phyloP scores from a whole-genome alignment of 2,329 filamentous ascomycete genomes.

The Lasiodiplodia gonubiensis region DNA sequence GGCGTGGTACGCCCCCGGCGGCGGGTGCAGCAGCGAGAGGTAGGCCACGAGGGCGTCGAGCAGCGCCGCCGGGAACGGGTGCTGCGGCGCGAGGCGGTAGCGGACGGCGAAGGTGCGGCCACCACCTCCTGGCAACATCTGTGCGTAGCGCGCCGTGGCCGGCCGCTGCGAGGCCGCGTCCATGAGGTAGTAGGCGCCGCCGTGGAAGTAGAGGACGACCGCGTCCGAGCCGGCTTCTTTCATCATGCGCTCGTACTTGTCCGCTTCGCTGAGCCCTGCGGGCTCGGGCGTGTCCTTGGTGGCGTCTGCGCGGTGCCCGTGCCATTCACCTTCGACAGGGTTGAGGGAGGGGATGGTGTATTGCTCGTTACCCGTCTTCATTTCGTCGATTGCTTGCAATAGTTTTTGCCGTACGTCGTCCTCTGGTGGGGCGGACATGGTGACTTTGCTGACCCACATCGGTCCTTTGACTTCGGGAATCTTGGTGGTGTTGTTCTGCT shows the following conservation, averaged over 20 bases:
- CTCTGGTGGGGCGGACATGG: slow-evolving; percentile 64
- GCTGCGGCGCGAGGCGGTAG: slow-evolving; percentile 76
- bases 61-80: slow-evolving; percentile 75
- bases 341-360: slow-evolving; percentile 59
- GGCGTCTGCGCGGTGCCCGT: slow-evolving; percentile 67
- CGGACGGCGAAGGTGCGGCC: slow-evolving; percentile 74
- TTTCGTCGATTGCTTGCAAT: slow-evolving; percentile 61
- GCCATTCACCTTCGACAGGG: slow-evolving; percentile 76
- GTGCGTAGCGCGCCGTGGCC: slow-evolving; percentile 65
- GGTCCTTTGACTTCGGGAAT: slow-evolving; percentile 75
- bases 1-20: slow-evolving; percentile 68
- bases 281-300: slow-evolving; percentile 59
- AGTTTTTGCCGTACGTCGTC: slow-evolving; percentile 63
- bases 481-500: slow-evolving; percentile 66
- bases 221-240: slow-evolving; percentile 66
- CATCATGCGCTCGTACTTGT: slow-evolving; percentile 71
- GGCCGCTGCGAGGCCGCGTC: slow-evolving; percentile 72
- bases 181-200: slow-evolving; percentile 74
- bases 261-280: slow-evolving; percentile 60
- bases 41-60: slow-evolving; percentile 77
- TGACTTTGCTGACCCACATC: slow-evolving; percentile 80
- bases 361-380: slow-evolving; percentile 50
- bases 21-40: slow-evolving; percentile 74
- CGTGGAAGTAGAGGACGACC: slow-evolving; percentile 76
- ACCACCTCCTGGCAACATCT: slow-evolving; percentile 57